A percentile compares a stretch with the other conserved stretches of the same genome.
Conservation (phyloP, 495 filamentous ascomycete species). For the Hyphodiscus hymeniophilus region DNA sequence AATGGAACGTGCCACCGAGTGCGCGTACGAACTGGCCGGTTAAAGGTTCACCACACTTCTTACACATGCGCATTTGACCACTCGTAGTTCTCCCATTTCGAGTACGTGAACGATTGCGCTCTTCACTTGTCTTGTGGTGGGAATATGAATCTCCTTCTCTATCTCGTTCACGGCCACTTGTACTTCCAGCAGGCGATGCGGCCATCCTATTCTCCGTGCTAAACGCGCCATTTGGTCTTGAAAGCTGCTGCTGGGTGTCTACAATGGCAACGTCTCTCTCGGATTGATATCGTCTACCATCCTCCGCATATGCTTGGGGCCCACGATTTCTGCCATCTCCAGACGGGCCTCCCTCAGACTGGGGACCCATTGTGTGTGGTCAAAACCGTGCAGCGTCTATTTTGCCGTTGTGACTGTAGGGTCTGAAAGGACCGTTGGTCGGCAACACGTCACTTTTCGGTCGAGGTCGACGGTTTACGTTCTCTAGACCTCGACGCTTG, state of each 20-base stretch:
- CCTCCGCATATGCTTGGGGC: conserved; percentile 4
- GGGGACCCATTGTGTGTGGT: conserved; percentile 19
- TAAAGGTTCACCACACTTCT: conserved; percentile 77
- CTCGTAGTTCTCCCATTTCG: conserved; percentile 39
- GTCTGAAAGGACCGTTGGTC: too few species aligned
- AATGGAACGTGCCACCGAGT: conserved; percentile 83
- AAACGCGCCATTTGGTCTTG: conserved; percentile 16
- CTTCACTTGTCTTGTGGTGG: conserved; percentile 21
- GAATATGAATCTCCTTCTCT: conserved; percentile 5
- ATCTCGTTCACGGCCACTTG: conserved; percentile 14
- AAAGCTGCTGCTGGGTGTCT: conserved; percentile 6
- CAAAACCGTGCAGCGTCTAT: conserved; percentile 1
- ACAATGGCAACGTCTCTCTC: conserved; percentile 15
- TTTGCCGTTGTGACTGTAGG: neutral
- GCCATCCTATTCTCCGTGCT: conserved; percentile 12
- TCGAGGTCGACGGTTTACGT: conserved; percentile 3
- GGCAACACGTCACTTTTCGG: neutral
- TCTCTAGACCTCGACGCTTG: conserved; percentile 12
- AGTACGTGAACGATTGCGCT: conserved; percentile 38
- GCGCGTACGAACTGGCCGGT: conserved; percentile 96
- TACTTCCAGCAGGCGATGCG: conserved; percentile 15
- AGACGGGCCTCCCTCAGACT: conserved; percentile 24
- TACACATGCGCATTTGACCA: conserved; percentile 59
- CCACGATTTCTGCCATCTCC: conserved; percentile 19
- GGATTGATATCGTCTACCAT: conserved; percentile 15